phyloP scores from a whole-genome alignment of 768 basidiomycete species.

The Boletus coccyginus region DNA sequence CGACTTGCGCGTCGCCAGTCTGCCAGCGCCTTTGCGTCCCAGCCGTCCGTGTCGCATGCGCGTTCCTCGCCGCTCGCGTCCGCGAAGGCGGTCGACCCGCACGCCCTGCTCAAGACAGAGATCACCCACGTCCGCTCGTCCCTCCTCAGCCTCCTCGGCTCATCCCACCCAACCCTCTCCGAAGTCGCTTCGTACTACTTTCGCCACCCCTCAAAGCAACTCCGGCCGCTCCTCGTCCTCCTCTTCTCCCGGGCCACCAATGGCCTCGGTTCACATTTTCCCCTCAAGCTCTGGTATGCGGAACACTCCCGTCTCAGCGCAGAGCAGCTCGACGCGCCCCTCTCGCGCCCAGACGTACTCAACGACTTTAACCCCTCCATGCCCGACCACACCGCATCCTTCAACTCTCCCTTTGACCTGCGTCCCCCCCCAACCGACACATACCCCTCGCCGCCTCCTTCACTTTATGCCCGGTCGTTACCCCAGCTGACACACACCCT shows the following conservation, averaged over 20 bases:
- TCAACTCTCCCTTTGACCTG: too few relatives aligned
- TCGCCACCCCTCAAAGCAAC: slow-evolving; percentile 81
- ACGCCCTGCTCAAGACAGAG: slow-evolving; percentile 68
- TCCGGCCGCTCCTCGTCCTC: slow-evolving; percentile 86
- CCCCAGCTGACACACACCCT: too few relatives aligned
- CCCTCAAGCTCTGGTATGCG: slow-evolving; percentile 57
- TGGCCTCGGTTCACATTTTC: slow-evolving; percentile 71
- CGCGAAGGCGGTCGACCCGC: slow-evolving; percentile 51
- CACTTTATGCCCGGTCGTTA: too few relatives aligned
- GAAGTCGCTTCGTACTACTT: slow-evolving; percentile 94
- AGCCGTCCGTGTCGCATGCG: slow-evolving; percentile 1
- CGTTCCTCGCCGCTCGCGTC: slow-evolving; percentile 18
- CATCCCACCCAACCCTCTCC: slow-evolving; percentile 83
- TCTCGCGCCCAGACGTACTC: slow-evolving; percentile 76
- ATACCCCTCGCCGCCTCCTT: too few relatives aligned
- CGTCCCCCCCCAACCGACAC: too few relatives aligned
- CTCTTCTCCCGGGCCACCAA: slow-evolving; percentile 92
- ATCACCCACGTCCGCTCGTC: slow-evolving; percentile 67
- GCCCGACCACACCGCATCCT: slow-evolving; percentile 73
- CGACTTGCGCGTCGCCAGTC: slow-evolving; percentile 30
- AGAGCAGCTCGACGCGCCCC: slow-evolving; percentile 73
- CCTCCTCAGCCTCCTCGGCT: slow-evolving; percentile 76
- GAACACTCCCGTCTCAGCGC: slow-evolving; percentile 53
- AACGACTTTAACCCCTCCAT: slow-evolving; percentile 91
- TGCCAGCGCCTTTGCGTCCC: slow-evolving; percentile 39